Conservation (phyloP, 2,329 filamentous ascomycete genomes). For the Curvularia sp. region DNA sequence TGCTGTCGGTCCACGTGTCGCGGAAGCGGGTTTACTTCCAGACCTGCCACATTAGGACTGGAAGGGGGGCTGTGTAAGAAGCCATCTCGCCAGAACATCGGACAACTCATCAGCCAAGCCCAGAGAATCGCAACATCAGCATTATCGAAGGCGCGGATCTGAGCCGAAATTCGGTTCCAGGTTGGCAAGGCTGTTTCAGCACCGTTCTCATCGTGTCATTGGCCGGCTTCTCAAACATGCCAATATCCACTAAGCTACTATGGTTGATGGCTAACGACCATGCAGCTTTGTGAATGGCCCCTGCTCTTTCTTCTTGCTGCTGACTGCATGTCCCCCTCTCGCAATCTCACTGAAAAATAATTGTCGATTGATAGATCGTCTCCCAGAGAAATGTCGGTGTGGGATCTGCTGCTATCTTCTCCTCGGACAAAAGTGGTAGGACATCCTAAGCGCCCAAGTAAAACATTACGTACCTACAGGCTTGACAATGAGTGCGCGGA, state of each 20-base stretch:
- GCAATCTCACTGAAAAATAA: background rate
- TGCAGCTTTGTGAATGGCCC: background rate
- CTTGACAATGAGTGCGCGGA: background rate
- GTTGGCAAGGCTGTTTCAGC: background rate
- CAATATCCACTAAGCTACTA: background rate
- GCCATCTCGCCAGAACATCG: background rate
- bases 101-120: background rate
- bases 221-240: background rate
- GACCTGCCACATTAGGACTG: background rate
- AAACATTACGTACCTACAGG: no score
- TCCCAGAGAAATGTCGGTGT: background rate
- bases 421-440: background rate
- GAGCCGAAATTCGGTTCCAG: background rate
- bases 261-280: background rate
- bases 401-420: background rate
- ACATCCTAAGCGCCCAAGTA: background rate
- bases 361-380: background rate
- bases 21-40: background rate
- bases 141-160: background rate
- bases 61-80: background rate
- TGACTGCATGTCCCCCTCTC: background rate
- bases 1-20: background rate
- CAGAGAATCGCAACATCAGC: background rate
- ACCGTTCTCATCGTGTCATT: background rate
- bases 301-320: background rate